These are phyloP conservation scores for Paraphaeosphaeria minitans DNA, from an alignment of 2,329 filamentous ascomycete genomes.

Conservation along the genomic window DNA sequence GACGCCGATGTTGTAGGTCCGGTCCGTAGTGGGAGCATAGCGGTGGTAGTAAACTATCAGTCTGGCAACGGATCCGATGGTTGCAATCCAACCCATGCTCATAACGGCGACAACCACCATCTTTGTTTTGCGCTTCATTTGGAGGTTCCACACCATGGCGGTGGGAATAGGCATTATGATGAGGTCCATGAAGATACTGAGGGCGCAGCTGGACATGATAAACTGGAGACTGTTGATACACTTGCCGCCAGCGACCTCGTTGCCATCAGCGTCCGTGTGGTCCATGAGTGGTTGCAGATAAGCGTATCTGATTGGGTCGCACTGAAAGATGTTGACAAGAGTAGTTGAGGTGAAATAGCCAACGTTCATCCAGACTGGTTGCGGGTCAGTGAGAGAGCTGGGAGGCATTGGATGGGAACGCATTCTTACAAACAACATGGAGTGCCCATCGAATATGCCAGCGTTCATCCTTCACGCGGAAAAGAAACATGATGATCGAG, in stretches of 20 bases:
- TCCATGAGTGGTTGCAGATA: slow-evolving; percentile 40
- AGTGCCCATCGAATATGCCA: slow-evolving; percentile 36
- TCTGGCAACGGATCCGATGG: slow-evolving; percentile 42
- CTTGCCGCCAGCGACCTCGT: slow-evolving; percentile 31
- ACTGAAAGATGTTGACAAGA: slow-evolving; percentile 45
- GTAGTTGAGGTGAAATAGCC: slow-evolving; percentile 40
- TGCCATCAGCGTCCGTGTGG: slow-evolving; percentile 31
- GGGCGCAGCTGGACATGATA: slow-evolving; percentile 38
- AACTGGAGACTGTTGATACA: slow-evolving; percentile 44
- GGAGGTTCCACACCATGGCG: slow-evolving; percentile 51
- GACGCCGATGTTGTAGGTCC: slow-evolving; percentile 43
- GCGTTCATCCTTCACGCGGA: slow-evolving; percentile 43
- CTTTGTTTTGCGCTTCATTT: slow-evolving; percentile 48
- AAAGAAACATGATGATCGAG: slow-evolving; percentile 47
- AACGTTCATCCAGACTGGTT: slow-evolving; percentile 41
- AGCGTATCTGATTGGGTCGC: slow-evolving; percentile 37
- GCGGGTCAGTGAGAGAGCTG: neutral
- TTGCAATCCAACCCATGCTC: slow-evolving; percentile 44
- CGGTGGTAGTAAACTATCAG: slow-evolving; percentile 50
- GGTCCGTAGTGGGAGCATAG: slow-evolving; percentile 40
- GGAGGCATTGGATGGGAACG: neutral
- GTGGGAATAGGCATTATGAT: slow-evolving; percentile 50
- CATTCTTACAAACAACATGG: slow-evolving; percentile 35
- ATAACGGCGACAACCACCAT: slow-evolving; percentile 39
- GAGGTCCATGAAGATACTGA: slow-evolving; percentile 48